These are phyloP conservation scores for Agrocybe praecox DNA, from an alignment of 768 basidiomycete species.

Conservation along the genomic window DNA sequence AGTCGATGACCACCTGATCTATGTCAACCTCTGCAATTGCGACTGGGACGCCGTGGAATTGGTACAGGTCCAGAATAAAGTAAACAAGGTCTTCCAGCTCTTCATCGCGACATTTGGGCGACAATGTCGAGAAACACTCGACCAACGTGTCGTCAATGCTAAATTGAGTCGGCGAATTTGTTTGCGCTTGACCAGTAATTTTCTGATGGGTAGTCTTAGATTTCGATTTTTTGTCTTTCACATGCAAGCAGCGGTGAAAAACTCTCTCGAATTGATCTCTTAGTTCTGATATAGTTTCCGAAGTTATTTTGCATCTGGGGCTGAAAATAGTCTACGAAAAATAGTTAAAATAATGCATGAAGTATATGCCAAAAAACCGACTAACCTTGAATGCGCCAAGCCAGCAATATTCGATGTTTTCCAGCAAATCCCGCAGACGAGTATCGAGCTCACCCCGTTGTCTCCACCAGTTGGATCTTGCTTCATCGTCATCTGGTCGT, in stretches of 20 bases:
- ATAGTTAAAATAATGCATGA: conserved; percentile 1
- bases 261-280: conserved; percentile 72
- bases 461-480: conserved; percentile 85
- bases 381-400: conserved; percentile 94
- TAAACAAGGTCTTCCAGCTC: conserved; percentile 95
- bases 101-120: conserved; percentile 84
- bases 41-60: conserved; percentile 88
- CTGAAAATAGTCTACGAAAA: conserved; percentile 63
- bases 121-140: conserved; percentile 82
- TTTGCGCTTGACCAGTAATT: conserved; percentile 31
- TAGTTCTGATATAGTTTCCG: conserved; percentile 56
- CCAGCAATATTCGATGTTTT: conserved; percentile 95
- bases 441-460: conserved; percentile 75
- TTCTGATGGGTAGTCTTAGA: conserved; percentile 37
- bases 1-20: conserved; percentile 85
- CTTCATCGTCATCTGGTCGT: conserved; percentile 65
- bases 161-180: conserved; percentile 42
- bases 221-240: conserved; percentile 64
- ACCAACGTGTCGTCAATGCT: conserved; percentile 76
- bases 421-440: conserved; percentile 71
- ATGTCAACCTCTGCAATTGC: conserved; percentile 92
- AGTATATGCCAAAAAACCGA: background rate
- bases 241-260: conserved; percentile 65
- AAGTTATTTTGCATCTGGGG: conserved; percentile 41
- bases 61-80: conserved; percentile 92